Conservation (phyloP, 345 rosid genomes). For the Eucalyptus shirleyi region DNA sequence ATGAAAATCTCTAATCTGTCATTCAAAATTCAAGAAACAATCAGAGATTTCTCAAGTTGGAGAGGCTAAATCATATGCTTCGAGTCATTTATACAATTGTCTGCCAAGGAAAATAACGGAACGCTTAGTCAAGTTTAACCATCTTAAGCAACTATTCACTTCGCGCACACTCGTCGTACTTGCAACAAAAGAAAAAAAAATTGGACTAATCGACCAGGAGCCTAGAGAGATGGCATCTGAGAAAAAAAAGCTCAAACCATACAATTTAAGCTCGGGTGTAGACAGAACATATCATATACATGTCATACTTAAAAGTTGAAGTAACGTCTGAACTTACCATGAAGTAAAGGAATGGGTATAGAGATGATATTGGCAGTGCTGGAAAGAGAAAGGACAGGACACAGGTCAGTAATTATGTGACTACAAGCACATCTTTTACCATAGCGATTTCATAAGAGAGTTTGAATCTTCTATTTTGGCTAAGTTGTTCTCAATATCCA, state of each 20-base stretch:
- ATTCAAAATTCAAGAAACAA: not conserved
- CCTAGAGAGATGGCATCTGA: not conserved
- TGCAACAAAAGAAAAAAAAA: not conserved
- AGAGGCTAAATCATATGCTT: not conserved
- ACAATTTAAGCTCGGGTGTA: not conserved
- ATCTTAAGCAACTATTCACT: not conserved
- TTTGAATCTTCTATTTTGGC: no score
- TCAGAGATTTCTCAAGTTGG: not conserved
- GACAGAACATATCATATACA: not conserved
- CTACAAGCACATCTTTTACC: not conserved
- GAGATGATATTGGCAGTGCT: slow-evolving; percentile 88
- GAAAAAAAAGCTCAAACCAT: not conserved
- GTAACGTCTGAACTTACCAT: slow-evolving; percentile 43
- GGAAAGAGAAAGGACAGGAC: slow-evolving; percentile 10
- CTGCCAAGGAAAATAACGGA: not conserved
- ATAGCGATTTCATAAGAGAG: no score
- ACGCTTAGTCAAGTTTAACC: not conserved
- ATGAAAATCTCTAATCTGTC: slow-evolving; percentile 64
- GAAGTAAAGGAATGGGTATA: slow-evolving; percentile 85
- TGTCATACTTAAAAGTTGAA: not conserved
- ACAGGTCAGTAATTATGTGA: not conserved
- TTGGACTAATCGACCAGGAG: not conserved
- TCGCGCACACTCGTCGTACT: not conserved
- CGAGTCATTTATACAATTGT: not conserved
- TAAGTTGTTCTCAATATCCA: no score